These are phyloP conservation scores for Nitzschia inconspicua DNA, from an alignment of 108 stramenopile species.

Conservation along the genomic window DNA sequence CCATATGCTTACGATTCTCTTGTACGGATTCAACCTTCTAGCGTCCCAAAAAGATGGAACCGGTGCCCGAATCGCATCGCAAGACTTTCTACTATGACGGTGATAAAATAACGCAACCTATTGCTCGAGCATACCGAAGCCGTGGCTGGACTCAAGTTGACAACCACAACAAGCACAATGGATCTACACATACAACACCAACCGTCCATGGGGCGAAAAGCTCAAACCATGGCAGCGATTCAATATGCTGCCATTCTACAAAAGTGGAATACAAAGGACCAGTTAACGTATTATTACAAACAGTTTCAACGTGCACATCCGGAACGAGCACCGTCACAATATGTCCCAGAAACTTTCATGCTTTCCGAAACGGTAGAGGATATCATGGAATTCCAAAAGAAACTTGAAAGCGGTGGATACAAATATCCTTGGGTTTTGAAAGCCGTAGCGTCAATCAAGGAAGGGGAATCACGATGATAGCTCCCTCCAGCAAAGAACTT, in stretches of 20 bases:
- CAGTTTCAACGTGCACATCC: slow-evolving; percentile 5
- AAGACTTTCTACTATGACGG: slow-evolving; percentile 13
- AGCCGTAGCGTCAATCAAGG: slow-evolving; percentile 12
- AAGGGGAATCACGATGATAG: slow-evolving; percentile 25
- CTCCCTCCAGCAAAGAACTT: slow-evolving; percentile 11
- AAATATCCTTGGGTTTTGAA: slow-evolving; percentile 22
- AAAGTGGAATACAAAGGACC: slow-evolving; percentile 6
- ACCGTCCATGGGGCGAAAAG: too few relatives aligned
- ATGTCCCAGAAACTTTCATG: slow-evolving; percentile 8
- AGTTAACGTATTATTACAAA: slow-evolving; percentile 3
- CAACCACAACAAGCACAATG: slow-evolving; percentile 8
- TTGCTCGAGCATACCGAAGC: slow-evolving; percentile 7
- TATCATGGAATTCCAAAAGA: not conserved
- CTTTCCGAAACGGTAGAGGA: not conserved
- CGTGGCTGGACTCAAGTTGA: slow-evolving; percentile 1
- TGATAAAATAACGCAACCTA: slow-evolving; percentile 12
- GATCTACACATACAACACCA: too few relatives aligned
- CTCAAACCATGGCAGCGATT: not conserved
- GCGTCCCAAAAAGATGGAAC: too few relatives aligned
- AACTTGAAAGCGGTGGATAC: slow-evolving; percentile 1
- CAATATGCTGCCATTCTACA: not conserved
- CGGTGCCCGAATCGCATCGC: not conserved
- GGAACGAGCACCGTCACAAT: too few relatives aligned
- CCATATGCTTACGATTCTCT: too few relatives aligned
- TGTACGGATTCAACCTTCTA: too few relatives aligned